Conservation (phyloP, 495 filamentous ascomycete species). For the Neurospora sp. region DNA sequence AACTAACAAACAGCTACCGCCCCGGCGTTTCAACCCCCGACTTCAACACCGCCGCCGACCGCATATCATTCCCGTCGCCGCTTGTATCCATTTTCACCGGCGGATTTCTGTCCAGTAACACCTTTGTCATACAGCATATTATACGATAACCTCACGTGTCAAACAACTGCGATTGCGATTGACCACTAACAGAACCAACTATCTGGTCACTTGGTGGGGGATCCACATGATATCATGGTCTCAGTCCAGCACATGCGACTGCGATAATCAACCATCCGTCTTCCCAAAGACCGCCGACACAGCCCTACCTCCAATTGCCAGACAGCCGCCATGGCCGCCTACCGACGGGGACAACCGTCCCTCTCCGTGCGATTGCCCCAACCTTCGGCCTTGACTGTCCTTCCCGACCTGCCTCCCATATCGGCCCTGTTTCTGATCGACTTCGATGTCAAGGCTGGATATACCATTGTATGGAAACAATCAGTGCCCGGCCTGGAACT, state of each 20-base stretch:
- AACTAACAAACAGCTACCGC: background rate
- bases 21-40: background rate
- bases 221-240: background rate
- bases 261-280: background rate
- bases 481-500: constrained; percentile 63
- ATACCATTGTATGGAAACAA: constrained; percentile 78
- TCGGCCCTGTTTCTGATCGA: constrained; percentile 76
- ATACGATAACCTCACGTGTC: background rate
- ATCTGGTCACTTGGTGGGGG: background rate
- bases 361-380: constrained; percentile 36
- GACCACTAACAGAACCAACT: background rate
- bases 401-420: constrained; percentile 58
- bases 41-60: background rate
- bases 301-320: background rate
- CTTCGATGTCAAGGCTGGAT: constrained; percentile 81
- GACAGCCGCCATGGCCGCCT: constrained; percentile 34
- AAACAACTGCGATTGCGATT: background rate
- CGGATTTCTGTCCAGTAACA: background rate
- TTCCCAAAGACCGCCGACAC: background rate
- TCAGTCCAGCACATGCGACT: background rate
- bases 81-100: background rate
- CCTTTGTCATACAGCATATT: background rate
- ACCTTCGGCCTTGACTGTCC: constrained; percentile 15
- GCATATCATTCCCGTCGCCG: background rate
- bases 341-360: constrained; percentile 40